phyloP scores from a whole-genome alignment of 805 yeast species.

The Saturnispora galanensis region DNA sequence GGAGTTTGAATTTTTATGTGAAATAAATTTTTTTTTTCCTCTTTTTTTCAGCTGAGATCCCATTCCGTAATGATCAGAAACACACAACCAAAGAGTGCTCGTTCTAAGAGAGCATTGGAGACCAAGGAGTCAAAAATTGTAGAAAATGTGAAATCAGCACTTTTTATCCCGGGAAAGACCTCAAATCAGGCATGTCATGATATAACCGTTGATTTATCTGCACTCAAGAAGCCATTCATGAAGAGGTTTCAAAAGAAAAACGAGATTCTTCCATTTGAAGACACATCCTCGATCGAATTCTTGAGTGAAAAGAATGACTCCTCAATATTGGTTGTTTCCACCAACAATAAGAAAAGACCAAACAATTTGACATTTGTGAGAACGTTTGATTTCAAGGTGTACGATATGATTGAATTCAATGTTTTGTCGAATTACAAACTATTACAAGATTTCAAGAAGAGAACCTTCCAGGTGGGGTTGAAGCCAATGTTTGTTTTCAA shows the following conservation, averaged over 20 bases:
- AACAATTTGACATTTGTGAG: constrained; percentile 81
- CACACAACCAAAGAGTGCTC: constrained; percentile 85
- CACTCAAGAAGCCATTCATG: constrained; percentile 82
- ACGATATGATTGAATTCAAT: constrained; percentile 88
- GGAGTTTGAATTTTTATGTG: background rate
- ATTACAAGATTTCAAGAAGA: constrained; percentile 67
- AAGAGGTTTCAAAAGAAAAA: constrained; percentile 85
- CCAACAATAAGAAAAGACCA: constrained; percentile 85
- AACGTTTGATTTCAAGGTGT: constrained; percentile 81
- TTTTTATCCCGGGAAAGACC: constrained; percentile 84
- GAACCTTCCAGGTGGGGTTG: constrained; percentile 77
- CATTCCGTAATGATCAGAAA: constrained; percentile 30
- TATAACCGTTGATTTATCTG: constrained; percentile 78
- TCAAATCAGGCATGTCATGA: constrained; percentile 75
- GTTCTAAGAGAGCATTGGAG: constrained; percentile 89
- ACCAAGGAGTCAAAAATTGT: constrained; percentile 79
- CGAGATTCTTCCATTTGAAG: constrained; percentile 89
- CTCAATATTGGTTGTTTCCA: constrained; percentile 70
- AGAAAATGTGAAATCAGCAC: constrained; percentile 82
- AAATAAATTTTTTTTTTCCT: background rate
- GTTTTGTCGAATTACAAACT: constrained; percentile 61
- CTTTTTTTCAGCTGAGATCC: background rate
- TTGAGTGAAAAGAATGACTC: constrained; percentile 92
- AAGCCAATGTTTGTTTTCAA: constrained; percentile 92
- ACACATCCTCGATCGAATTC: constrained; percentile 73